phyloP scores from a whole-genome alignment of 495 filamentous ascomycete genomes.

The Penicillium arizonense region DNA sequence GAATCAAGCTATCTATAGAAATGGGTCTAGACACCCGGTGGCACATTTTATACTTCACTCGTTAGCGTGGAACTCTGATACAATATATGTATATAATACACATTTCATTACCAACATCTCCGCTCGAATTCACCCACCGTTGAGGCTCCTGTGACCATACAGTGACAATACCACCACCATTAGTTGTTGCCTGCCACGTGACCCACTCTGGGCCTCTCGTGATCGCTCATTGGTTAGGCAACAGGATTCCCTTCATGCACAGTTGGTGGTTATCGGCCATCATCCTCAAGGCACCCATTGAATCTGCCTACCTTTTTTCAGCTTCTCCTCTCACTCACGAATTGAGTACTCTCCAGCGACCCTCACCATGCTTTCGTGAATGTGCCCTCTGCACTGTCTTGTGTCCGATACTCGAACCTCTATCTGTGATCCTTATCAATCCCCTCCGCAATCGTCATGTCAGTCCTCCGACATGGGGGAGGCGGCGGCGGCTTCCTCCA shows the following conservation, averaged over 20 bases:
- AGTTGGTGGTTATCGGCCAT: slow-evolving; percentile 26
- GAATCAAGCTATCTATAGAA: no score
- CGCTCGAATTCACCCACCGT: no score
- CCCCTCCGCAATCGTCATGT: slow-evolving; percentile 36
- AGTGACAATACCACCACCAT: not conserved
- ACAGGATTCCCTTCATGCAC: slow-evolving; percentile 43
- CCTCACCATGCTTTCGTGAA: slow-evolving; percentile 20
- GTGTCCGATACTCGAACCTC: slow-evolving; percentile 6
- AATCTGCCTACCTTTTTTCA: slow-evolving; percentile 2
- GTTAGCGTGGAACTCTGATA: not conserved
- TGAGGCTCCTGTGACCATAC: not conserved
- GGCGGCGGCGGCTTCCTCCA: slow-evolving; percentile 45
- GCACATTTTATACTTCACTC: not conserved
- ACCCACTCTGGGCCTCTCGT: slow-evolving; percentile 6
- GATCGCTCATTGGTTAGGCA: slow-evolving; percentile 49
- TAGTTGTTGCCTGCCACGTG: slow-evolving; percentile 40
- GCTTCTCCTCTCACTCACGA: slow-evolving; percentile 7
- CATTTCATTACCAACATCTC: no score
- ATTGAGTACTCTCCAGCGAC: slow-evolving; percentile 3
- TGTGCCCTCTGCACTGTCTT: not conserved
- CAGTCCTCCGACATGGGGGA: slow-evolving; percentile 48
- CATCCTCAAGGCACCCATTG: slow-evolving; percentile 25
- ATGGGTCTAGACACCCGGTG: no score
- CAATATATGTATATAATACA: not conserved
- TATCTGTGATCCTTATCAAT: slow-evolving; percentile 22